Conservation (phyloP, 192 early-diverging fungal genomes). For the Oehlia diaphana region DNA sequence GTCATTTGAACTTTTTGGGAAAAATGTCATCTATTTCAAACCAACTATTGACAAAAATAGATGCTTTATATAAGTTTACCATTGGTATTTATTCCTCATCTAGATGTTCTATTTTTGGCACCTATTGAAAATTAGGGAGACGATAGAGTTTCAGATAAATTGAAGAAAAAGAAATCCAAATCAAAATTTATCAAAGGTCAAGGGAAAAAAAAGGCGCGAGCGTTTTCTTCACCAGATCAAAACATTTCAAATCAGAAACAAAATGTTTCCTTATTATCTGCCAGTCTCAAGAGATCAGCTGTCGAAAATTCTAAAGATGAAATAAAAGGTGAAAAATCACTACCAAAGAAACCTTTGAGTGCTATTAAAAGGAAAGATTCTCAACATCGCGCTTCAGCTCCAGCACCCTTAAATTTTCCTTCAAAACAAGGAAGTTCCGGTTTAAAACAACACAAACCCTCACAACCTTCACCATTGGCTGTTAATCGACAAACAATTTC, state of each 20-base stretch:
- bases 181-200: not conserved
- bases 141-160: not conserved
- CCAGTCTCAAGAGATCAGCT: slow-evolving; percentile 15
- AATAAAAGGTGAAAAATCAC: not conserved
- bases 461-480: slow-evolving; percentile 23
- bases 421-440: not conserved
- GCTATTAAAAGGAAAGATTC: not conserved
- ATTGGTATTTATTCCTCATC: slow-evolving; percentile 16
- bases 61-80: not conserved
- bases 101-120: slow-evolving; percentile 8
- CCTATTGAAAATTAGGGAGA: not conserved
- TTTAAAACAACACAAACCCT: slow-evolving; percentile 25
- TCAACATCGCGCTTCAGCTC: not conserved
- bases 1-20: not conserved
- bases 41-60: not conserved
- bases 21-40: no score
- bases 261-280: slow-evolving; percentile 21
- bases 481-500: not conserved
- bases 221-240: not conserved
- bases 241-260: slow-evolving; percentile 6
- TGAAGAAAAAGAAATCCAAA: not conserved
- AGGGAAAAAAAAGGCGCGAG: slow-evolving; percentile 1
- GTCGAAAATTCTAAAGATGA: slow-evolving; percentile 12
- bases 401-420: not conserved
- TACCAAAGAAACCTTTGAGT: not conserved